Base-by-base conservation (phyloP, 75 land plant species). In the Picea sitchensis region DNA sequence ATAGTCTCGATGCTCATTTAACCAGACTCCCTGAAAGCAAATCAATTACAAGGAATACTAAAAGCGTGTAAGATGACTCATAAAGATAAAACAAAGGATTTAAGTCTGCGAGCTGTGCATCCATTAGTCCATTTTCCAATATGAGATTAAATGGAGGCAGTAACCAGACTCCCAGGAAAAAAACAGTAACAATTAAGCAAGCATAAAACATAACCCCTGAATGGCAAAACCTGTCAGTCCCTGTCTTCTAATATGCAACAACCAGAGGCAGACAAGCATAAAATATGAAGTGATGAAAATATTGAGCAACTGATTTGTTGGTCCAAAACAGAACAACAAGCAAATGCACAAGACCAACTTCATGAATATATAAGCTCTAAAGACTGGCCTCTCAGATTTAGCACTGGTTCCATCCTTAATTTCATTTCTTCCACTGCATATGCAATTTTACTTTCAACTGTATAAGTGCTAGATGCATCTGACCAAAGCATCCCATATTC, bases 1-100 rank as follows among this genome's bases (percentile, higher is more conserved):
- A 86, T 87, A 87, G 57, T 87, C 75, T 56, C 89, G 83, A 75
- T 87, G 89, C 82, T 87, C 89, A 68, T 87, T 87, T 59, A 87
- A 71, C 89, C 89, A 87, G 23, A 87, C 82, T 58, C 89, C 89
- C 89, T 87, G 77, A 59, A 58, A 18, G 20, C 14, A 14, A 65
- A 51, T 51, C 8, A 8, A 51, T 51, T 51, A 51, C 54, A 8
- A 38, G 41, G 41, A 38, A 38, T 4, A 51, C 54, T 51, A 51
- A 51, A 8, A 51, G 54, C 9, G 9, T 51, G 54, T 8, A 9
- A 51, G 54, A 51, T 51, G 54, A 51, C 54, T 51, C 54, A 51
- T 51, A 51, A 51, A 51, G 54, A 9, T 51, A 51, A 8, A 51
- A 8, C 54, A 51, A 51, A 51, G 9, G 54, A 51, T 51, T 51